A percentile compares a stretch with the other conserved stretches of the same genome.
Conservation (phyloP, 805 yeast species). For the Cyberlindnera euphorbiae region DNA sequence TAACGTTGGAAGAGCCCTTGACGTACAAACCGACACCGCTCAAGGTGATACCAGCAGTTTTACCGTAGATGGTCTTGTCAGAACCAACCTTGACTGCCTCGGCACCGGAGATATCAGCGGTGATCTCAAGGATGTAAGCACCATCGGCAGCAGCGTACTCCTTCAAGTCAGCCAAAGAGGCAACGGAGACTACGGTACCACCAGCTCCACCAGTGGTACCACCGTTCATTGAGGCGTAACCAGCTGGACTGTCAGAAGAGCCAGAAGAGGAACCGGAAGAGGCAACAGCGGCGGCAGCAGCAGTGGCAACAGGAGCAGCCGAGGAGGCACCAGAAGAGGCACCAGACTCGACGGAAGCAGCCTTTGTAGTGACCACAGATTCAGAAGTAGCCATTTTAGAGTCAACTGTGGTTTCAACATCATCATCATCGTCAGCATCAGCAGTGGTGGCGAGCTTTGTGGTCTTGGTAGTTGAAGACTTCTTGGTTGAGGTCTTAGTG, state of each 20-base stretch:
- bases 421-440: too few relatives aligned
- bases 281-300: slow-evolving; percentile 5
- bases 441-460: neutral
- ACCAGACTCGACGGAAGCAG: neutral
- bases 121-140: neutral
- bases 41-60: slow-evolving; percentile 1
- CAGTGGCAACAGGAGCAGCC: slow-evolving; percentile 5
- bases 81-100: neutral
- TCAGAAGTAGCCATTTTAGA: too few relatives aligned
- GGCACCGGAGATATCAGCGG: slow-evolving; percentile 2
- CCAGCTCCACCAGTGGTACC: slow-evolving; percentile 3
- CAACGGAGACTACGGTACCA: slow-evolving; percentile 1
- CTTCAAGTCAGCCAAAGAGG: slow-evolving; percentile 1
- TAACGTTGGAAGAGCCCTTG: slow-evolving; percentile 1
- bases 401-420: too few relatives aligned
- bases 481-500: neutral
- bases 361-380: too few relatives aligned
- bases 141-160: neutral
- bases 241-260: neutral
- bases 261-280: neutral
- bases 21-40: slow-evolving; percentile 1
- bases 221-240: neutral
- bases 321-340: slow-evolving; percentile 1
- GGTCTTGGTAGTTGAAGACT: slow-evolving; percentile 1
- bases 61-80: slow-evolving; percentile 4